Conservation (phyloP, 2,329 filamentous ascomycete genomes). For the Pyricularia sp. region DNA sequence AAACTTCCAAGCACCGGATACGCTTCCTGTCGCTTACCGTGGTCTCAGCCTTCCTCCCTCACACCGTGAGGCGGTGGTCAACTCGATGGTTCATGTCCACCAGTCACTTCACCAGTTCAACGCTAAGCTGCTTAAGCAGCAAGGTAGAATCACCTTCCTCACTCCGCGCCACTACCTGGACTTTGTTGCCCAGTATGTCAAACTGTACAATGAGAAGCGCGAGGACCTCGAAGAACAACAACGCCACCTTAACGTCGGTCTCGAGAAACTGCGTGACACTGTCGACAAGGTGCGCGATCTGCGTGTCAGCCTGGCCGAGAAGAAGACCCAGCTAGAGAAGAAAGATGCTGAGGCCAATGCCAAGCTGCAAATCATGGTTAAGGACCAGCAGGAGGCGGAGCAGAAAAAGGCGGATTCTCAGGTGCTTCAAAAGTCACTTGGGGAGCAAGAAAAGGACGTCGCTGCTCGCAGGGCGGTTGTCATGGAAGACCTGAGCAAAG, state of each 20-base stretch:
- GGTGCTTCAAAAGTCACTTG: slow-evolving; percentile 75
- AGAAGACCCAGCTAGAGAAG: slow-evolving; percentile 82
- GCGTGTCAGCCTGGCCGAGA: slow-evolving; percentile 78
- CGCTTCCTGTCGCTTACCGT: slow-evolving; percentile 83
- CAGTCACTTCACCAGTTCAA: slow-evolving; percentile 91
- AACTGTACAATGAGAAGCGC: slow-evolving; percentile 93
- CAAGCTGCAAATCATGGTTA: slow-evolving; percentile 93
- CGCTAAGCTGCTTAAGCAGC: slow-evolving; percentile 73
- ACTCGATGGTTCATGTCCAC: slow-evolving; percentile 98
- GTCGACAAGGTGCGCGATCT: slow-evolving; percentile 95
- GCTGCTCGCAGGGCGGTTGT: slow-evolving; percentile 74
- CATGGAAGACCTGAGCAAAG: slow-evolving; percentile 72
- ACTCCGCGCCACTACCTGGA: slow-evolving; percentile 96
- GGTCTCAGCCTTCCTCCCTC: slow-evolving; percentile 73
- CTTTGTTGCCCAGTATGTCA: slow-evolving; percentile 95
- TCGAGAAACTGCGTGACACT: slow-evolving; percentile 93
- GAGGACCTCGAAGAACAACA: slow-evolving; percentile 98
- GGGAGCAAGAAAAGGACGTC: slow-evolving; percentile 82
- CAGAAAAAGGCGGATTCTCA: slow-evolving; percentile 78
- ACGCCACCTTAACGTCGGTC: slow-evolving; percentile 90
- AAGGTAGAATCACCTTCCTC: slow-evolving; percentile 83
- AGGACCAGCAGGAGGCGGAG: slow-evolving; percentile 88
- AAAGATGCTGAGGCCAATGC: slow-evolving; percentile 95
- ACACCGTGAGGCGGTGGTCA: slow-evolving; percentile 85
- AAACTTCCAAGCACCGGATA: slow-evolving; percentile 77